phyloP scores from a whole-genome alignment of 2,329 filamentous ascomycete genomes.

The Dissoconium aciculare region DNA sequence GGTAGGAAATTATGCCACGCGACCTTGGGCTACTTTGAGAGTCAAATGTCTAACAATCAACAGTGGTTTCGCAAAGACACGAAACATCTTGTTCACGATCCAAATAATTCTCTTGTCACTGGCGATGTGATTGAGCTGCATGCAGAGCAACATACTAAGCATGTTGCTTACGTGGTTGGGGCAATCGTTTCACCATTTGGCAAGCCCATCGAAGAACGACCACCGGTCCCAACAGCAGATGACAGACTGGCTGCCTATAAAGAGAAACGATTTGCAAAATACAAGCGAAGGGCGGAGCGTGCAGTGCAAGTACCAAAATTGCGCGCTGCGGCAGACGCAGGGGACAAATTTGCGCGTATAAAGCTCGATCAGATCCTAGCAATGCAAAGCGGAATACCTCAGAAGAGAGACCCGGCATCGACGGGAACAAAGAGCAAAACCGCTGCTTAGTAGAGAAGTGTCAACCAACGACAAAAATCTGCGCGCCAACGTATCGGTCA shows the following conservation, averaged over 20 bases:
- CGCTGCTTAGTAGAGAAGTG: too few species aligned
- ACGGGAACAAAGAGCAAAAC: too few species aligned
- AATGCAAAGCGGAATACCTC: too few species aligned
- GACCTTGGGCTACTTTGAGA: too few species aligned
- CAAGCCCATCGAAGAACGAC: slow-evolving; percentile 46
- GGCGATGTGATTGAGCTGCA: slow-evolving; percentile 65
- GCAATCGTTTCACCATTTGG: slow-evolving; percentile 60
- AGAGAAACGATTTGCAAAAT: slow-evolving; percentile 42
- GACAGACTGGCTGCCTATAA: slow-evolving; percentile 44
- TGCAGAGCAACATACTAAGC: slow-evolving; percentile 49
- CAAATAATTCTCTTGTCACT: slow-evolving; percentile 53
- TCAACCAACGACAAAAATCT: too few species aligned
- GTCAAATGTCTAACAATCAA: slow-evolving; percentile 1
- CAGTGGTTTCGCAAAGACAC: slow-evolving; percentile 51
- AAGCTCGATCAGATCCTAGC: too few species aligned
- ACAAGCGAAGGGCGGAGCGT: too few species aligned
- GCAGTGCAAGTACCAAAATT: too few species aligned
- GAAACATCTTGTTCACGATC: slow-evolving; percentile 63
- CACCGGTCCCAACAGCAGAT: slow-evolving; percentile 48
- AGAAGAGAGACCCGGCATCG: too few species aligned
- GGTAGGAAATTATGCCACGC: slow-evolving; percentile 30
- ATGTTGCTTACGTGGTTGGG: slow-evolving; percentile 58
- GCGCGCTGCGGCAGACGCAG: too few species aligned
- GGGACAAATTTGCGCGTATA: too few species aligned
- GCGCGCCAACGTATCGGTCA: too few species aligned